Evolutionary conservation across 768 basidiomycete species (phyloP).

Genomic region (Mycena vitilis): DNA sequence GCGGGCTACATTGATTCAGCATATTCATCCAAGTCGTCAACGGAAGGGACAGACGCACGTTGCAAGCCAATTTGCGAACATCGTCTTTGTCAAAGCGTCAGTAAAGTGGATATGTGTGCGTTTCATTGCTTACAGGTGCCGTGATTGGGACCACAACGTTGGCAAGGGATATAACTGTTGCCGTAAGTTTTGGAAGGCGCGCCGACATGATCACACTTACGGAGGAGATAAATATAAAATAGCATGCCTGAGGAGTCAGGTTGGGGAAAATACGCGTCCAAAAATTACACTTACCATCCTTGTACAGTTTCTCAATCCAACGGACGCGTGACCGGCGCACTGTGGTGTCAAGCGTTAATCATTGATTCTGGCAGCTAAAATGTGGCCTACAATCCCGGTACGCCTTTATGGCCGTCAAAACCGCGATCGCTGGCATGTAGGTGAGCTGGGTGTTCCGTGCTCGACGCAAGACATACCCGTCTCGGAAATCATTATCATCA

Average conservation of each 20-base stretch:
- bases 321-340: constrained; percentile 49
- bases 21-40: neutral
- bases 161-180: constrained; percentile 49
- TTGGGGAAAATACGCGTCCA: neutral
- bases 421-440: constrained; percentile 48
- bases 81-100: constrained; percentile 36
- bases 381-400: constrained; percentile 50
- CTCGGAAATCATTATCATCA: constrained; percentile 52
- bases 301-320: constrained; percentile 53
- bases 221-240: constrained; percentile 54
- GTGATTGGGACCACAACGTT: constrained; percentile 54
- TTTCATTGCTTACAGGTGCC: constrained; percentile 46
- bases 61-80: constrained; percentile 56
- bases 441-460: neutral
- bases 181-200: neutral
- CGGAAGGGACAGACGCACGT: constrained; percentile 44
- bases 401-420: constrained; percentile 51
- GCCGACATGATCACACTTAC: constrained; percentile 38
- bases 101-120: neutral
- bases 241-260: constrained; percentile 45
- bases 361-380: neutral
- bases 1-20: constrained; percentile 43
- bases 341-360: constrained; percentile 28
- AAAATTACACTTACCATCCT: constrained; percentile 46
- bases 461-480: constrained; percentile 48